These are phyloP conservation scores for Withania somnifera DNA, from an alignment of 305 asterid species.

Conservation along the genomic window DNA sequence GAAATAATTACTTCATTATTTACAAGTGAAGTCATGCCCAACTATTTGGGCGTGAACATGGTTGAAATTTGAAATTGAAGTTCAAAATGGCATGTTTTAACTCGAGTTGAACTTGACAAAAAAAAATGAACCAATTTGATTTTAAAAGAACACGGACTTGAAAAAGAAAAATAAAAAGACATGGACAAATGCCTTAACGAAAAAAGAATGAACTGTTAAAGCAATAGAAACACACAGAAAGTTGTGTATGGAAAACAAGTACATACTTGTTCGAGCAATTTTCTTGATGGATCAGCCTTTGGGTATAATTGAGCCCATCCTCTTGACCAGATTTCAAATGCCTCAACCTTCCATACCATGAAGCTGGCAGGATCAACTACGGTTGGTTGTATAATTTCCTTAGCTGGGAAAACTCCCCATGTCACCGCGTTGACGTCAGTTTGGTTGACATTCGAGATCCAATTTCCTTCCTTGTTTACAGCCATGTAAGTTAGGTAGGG, in stretches of 20 bases:
- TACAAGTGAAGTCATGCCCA: background rate
- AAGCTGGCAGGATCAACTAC: constrained; percentile 89
- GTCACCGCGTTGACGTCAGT: constrained; percentile 78
- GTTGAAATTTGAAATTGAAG: background rate
- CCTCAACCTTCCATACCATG: constrained; percentile 91
- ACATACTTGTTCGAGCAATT: constrained; percentile 66
- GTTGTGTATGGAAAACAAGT: background rate
- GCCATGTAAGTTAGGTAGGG: constrained; percentile 76
- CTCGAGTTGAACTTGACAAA: too few species aligned
- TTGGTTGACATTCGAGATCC: constrained; percentile 46
- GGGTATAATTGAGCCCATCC: constrained; percentile 84
- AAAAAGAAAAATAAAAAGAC: background rate
- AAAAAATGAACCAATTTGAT: too few species aligned
- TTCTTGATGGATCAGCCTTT: constrained; percentile 66
- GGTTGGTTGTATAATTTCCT: constrained; percentile 89
- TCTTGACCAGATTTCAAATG: constrained; percentile 88
- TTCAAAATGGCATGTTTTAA: too few species aligned
- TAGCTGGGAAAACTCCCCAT: constrained; percentile 96
- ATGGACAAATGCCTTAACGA: background rate
- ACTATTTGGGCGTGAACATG: background rate
- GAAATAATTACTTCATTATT: background rate
- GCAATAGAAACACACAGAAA: background rate
- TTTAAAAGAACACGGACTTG: too few species aligned
- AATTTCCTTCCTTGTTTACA: constrained; percentile 58
- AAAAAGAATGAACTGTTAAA: background rate